These are phyloP conservation scores for Nothopassalora personata DNA, from an alignment of 2,329 filamentous ascomycete genomes.

Conservation along the genomic window DNA sequence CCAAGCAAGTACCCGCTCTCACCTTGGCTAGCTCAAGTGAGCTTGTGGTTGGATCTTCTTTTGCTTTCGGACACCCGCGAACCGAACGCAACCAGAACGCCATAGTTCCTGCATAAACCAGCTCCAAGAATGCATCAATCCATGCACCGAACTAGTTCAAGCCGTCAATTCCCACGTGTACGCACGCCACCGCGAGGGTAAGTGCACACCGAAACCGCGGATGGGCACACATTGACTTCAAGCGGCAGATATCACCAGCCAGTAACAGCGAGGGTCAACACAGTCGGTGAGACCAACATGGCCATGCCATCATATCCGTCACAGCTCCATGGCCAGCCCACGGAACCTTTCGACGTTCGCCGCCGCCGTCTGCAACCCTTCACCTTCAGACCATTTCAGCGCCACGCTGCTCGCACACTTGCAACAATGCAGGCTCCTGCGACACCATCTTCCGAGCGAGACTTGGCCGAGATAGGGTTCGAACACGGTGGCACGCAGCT, in stretches of 20 bases:
- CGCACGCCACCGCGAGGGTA: constrained; percentile 7
- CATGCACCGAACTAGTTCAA: constrained; percentile 6
- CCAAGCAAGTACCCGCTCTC: background rate
- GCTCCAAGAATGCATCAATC: constrained; percentile 1
- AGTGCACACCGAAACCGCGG: constrained; percentile 21
- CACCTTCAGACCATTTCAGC: constrained; percentile 7
- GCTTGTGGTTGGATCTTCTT: background rate
- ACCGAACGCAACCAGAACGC: background rate
- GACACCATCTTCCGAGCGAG: background rate
- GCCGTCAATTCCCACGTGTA: constrained; percentile 4
- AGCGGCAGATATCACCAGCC: background rate
- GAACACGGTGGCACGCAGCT: background rate
- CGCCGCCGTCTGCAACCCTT: background rate
- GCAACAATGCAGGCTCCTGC: constrained; percentile 1
- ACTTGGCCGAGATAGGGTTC: background rate
- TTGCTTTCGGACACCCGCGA: background rate
- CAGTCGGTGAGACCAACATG: constrained; percentile 11
- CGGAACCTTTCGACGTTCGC: background rate
- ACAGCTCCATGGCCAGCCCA: background rate
- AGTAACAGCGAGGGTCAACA: background rate
- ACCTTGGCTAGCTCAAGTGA: background rate
- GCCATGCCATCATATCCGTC: background rate
- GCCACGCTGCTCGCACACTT: constrained; percentile 6
- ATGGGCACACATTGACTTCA: constrained; percentile 2
- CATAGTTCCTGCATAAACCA: constrained; percentile 7